phyloP scores from a whole-genome alignment of 768 basidiomycete genomes.

The Leccinum disarticulatum region DNA sequence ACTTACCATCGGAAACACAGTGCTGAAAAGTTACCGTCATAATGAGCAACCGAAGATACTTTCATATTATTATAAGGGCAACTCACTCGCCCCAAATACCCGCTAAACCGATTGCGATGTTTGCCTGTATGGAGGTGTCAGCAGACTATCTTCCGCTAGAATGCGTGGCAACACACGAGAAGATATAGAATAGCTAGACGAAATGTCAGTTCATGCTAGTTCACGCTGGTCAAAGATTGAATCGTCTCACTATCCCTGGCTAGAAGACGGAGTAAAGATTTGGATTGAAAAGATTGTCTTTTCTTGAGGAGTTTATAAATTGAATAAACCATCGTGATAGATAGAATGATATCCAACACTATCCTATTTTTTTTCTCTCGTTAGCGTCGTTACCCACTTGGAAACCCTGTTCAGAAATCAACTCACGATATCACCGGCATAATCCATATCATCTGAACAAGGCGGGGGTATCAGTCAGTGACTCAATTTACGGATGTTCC shows the following conservation, averaged over 20 bases:
- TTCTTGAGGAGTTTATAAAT: conserved; percentile 2
- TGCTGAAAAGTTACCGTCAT: not conserved
- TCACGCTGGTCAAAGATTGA: not conserved
- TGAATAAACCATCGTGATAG: conserved; percentile 2
- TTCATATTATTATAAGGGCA: not conserved
- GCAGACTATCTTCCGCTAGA: not conserved
- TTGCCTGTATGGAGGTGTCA: not conserved
- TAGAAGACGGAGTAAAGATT: conserved; percentile 1
- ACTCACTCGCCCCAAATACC: conserved; percentile 8
- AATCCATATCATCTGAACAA: not conserved
- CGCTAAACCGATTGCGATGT: not conserved
- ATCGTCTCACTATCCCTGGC: conserved; percentile 11
- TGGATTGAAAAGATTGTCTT: not conserved
- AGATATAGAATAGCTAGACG: not conserved
- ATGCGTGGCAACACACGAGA: not conserved
- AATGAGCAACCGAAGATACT: not conserved
- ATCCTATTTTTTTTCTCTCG: not conserved
- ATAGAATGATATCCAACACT: not conserved
- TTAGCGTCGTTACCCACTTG: not conserved
- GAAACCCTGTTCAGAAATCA: no score
- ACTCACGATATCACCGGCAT: conserved; percentile 3
- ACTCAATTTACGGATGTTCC: not conserved
- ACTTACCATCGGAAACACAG: not conserved
- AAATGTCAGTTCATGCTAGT: not conserved
- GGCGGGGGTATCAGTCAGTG: not conserved